A percentile compares a stretch with the other conserved stretches of the same genome.
Conservation (phyloP, 2,329 filamentous ascomycete genomes). For the Cryphonectria radicalis region DNA sequence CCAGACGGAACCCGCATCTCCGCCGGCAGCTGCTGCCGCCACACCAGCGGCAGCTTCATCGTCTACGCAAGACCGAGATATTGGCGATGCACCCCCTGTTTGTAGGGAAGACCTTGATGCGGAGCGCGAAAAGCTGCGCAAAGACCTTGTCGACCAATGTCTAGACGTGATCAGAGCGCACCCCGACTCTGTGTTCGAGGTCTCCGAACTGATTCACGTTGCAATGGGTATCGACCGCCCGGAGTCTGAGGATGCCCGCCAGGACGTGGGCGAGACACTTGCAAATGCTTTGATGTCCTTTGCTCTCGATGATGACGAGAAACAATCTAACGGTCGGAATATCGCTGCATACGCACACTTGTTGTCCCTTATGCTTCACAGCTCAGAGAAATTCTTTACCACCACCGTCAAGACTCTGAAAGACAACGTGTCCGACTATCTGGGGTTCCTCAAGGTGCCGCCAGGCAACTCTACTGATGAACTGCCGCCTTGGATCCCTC, state of each 20-base stretch:
- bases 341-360: conserved; percentile 92
- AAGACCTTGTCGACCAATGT: conserved; percentile 84
- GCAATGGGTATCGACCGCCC: conserved; percentile 61
- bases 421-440: conserved; percentile 74
- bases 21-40: conserved; percentile 11
- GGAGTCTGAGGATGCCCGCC: conserved; percentile 58
- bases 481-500: conserved; percentile 89
- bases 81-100: conserved; percentile 42
- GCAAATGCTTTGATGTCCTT: conserved; percentile 81
- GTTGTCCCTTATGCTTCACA: conserved; percentile 83
- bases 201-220: conserved; percentile 82
- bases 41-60: conserved; percentile 31
- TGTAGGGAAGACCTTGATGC: conserved; percentile 81
- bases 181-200: conserved; percentile 85
- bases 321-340: conserved; percentile 64
- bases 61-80: conserved; percentile 29
- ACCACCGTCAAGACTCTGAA: conserved; percentile 75
- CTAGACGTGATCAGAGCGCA: conserved; percentile 89
- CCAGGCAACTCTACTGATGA: conserved; percentile 72
- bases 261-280: conserved; percentile 81
- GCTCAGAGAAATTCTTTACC: conserved; percentile 75
- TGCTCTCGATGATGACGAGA: conserved; percentile 62
- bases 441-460: conserved; percentile 77
- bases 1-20: conserved; percentile 17
- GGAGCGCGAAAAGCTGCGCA: conserved; percentile 71